Conservation (phyloP, 768 basidiomycete genomes). For the Hygrophorus russula region DNA sequence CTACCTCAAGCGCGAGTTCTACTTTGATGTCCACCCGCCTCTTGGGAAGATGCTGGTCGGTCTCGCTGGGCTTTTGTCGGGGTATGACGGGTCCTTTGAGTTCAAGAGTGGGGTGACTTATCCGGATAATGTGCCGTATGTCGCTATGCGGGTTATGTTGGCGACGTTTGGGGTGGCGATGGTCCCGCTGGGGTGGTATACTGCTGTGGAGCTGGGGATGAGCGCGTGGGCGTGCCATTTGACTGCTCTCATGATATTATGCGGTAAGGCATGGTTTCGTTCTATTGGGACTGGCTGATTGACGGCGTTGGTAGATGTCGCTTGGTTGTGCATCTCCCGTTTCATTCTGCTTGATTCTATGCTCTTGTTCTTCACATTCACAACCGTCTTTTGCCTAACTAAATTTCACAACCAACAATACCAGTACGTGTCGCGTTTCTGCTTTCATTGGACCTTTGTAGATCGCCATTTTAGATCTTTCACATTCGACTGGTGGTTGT, state of each 20-base stretch:
- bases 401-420: constrained; percentile 98
- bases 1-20: constrained; percentile 98
- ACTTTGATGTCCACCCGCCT: constrained; percentile 98
- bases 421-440: constrained; percentile 42
- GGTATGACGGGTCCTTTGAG: constrained; percentile 87
- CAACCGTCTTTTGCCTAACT: constrained; percentile 86
- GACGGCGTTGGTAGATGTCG: constrained; percentile 56
- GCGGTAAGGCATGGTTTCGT: constrained; percentile 43
- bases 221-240: constrained; percentile 82
- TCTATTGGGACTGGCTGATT: not conserved
- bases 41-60: constrained; percentile 99
- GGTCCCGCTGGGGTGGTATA: constrained; percentile 96
- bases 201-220: constrained; percentile 89
- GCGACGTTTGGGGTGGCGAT: constrained; percentile 91
- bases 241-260: constrained; percentile 87
- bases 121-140: constrained; percentile 77
- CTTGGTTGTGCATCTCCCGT: constrained; percentile 92
- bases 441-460: not conserved
- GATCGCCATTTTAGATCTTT: constrained; percentile 52
- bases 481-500: constrained; percentile 95
- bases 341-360: constrained; percentile 98
- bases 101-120: constrained; percentile 89
- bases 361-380: constrained; percentile 98
- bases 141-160: constrained; percentile 91
- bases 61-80: constrained; percentile 79